Percentiles rank a stretch among this genome's conserved stretches.
Evolutionary conservation across 2,329 filamentous ascomycete genomes (phyloP).

Genomic region (Cryphonectria radicalis): DNA sequence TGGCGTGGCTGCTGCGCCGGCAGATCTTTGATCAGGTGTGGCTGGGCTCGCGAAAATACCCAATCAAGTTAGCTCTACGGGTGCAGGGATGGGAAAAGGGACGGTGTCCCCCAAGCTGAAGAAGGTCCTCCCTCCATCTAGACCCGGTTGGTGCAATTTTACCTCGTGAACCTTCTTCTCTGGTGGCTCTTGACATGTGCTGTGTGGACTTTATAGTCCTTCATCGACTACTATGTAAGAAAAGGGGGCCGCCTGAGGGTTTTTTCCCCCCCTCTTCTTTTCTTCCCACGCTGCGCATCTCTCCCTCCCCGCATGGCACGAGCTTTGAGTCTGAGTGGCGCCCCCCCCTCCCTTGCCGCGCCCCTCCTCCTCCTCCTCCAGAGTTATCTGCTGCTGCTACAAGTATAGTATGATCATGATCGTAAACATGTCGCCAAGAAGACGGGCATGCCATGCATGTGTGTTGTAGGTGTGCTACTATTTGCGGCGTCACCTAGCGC

Average conservation of each 20-base stretch:
- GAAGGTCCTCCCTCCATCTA: neutral
- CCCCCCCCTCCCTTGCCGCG: neutral
- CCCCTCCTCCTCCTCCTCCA: too few species aligned
- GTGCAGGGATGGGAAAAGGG: neutral
- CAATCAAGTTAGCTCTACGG: neutral
- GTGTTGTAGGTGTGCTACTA: neutral
- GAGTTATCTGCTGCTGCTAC: too few species aligned
- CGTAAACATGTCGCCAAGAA: neutral
- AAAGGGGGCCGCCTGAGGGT: neutral
- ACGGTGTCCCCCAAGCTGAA: neutral
- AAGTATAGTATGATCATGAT: neutral
- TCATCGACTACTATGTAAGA: neutral
- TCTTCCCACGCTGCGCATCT: neutral
- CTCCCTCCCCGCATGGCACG: neutral
- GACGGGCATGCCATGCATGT: neutral
- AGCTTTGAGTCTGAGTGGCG: neutral
- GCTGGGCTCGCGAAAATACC: neutral
- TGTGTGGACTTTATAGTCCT: too few species aligned
- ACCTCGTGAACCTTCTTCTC: neutral
- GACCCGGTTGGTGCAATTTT: neutral
- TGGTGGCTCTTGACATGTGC: neutral
- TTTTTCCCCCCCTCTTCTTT: neutral
- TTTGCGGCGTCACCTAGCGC: constrained; percentile 4
- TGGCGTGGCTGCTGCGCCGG: constrained; percentile 3
- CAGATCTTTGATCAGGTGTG: neutral